phyloP scores from a whole-genome alignment of 192 early-diverging fungal genomes.

The Backusella liffmaniae region DNA sequence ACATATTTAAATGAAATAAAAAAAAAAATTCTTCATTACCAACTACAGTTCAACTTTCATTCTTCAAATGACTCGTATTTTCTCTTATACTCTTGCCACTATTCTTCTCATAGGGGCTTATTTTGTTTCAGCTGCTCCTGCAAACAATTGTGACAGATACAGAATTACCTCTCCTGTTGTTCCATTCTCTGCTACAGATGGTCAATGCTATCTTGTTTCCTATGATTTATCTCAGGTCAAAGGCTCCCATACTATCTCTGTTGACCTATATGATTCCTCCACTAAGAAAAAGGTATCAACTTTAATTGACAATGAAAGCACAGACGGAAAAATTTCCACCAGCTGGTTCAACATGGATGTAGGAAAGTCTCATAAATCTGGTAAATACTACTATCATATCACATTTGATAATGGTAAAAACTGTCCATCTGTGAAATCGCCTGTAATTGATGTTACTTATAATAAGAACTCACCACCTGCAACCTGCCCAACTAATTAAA shows the following conservation, averaged over 20 bases:
- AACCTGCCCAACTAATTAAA: neutral
- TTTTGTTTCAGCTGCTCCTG: slow-evolving; percentile 9
- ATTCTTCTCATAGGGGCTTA: neutral
- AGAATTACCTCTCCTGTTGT: neutral
- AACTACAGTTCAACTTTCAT: neutral
- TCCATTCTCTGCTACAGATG: neutral
- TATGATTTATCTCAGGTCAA: neutral
- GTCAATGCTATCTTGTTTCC: neutral
- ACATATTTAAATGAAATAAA: neutral
- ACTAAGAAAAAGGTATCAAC: neutral
- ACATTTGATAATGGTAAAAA: slow-evolving; percentile 3
- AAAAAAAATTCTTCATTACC: neutral
- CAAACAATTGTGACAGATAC: neutral
- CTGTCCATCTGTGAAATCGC: neutral
- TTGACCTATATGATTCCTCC: neutral
- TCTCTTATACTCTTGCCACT: neutral
- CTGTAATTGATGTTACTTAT: slow-evolving; percentile 8
- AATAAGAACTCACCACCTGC: slow-evolving; percentile 11
- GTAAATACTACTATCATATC: neutral
- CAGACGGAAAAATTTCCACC: neutral
- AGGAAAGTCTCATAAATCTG: neutral
- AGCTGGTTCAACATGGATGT: slow-evolving; percentile 3
- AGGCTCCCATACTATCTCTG: neutral
- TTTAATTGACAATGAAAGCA: neutral
- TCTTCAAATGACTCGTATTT: neutral